Conservation (phyloP, 1,284 basidiomycete species). For the Cystobasidium sp. region DNA sequence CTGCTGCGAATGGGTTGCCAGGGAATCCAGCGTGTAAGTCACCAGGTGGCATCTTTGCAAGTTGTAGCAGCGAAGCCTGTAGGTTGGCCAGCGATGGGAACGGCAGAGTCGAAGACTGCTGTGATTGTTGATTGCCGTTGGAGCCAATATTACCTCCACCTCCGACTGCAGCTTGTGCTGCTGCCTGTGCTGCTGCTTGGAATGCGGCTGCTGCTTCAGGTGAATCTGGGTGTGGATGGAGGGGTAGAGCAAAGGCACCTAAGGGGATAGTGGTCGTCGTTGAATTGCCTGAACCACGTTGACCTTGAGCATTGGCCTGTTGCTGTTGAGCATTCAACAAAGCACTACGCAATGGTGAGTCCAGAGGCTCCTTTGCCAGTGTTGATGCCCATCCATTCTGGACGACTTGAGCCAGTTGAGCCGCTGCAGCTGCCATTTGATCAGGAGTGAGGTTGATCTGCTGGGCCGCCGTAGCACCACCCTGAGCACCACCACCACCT, state of each 20-base stretch:
- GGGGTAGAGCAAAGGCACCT: slow-evolving; percentile 52
- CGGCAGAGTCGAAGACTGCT: slow-evolving; percentile 1
- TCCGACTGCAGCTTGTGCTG: slow-evolving; percentile 55
- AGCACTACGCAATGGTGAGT: slow-evolving; percentile 39
- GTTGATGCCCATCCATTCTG: slow-evolving; percentile 49
- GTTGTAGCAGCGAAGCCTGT: slow-evolving; percentile 29
- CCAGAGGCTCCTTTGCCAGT: slow-evolving; percentile 52
- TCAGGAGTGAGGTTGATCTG: slow-evolving; percentile 53
- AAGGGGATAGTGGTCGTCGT: slow-evolving; percentile 52
- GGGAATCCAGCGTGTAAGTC: slow-evolving; percentile 20
- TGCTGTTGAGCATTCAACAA: slow-evolving; percentile 31
- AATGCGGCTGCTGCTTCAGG: slow-evolving; percentile 60
- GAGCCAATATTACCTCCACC: slow-evolving; percentile 61
- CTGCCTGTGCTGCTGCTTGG: slow-evolving; percentile 59
- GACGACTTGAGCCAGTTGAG: slow-evolving; percentile 55
- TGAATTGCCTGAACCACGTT: slow-evolving; percentile 24
- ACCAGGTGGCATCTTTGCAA: slow-evolving; percentile 41
- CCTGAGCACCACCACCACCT: slow-evolving; percentile 15
- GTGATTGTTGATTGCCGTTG: not conserved
- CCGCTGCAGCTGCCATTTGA: slow-evolving; percentile 54
- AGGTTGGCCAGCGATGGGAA: slow-evolving; percentile 39
- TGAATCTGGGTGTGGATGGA: slow-evolving; percentile 57
- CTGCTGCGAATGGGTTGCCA: slow-evolving; percentile 19
- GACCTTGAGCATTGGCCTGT: slow-evolving; percentile 28
- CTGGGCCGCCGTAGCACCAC: slow-evolving; percentile 44